A percentile compares a stretch with the other conserved stretches of the same genome.
Evolutionary conservation across 2,329 filamentous ascomycete genomes (phyloP).

Genomic region (Magnaporthiopsis poae): DNA sequence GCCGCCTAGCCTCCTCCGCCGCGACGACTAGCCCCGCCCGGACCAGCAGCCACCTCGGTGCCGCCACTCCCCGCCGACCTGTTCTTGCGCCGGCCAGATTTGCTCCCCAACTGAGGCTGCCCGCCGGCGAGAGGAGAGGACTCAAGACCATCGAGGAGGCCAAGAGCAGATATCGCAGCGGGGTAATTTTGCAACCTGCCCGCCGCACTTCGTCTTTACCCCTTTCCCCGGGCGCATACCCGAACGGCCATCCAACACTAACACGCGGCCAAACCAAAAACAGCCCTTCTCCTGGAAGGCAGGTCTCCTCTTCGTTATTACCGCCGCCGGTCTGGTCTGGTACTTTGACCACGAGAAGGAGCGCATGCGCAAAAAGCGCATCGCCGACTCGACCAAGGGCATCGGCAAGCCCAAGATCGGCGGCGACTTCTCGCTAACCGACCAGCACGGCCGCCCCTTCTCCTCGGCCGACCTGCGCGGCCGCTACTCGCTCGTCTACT

Average conservation of each 20-base stretch:
- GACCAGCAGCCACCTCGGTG: neutral
- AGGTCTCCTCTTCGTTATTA: slow-evolving; percentile 71
- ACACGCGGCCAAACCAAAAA: slow-evolving; percentile 2
- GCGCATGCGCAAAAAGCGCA: slow-evolving; percentile 76
- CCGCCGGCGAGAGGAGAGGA: slow-evolving; percentile 27
- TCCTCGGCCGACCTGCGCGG: slow-evolving; percentile 76
- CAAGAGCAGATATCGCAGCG: slow-evolving; percentile 47
- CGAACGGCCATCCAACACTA: slow-evolving; percentile 6
- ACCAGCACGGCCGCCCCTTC: slow-evolving; percentile 71
- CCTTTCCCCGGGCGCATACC: neutral
- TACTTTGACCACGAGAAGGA: slow-evolving; percentile 93
- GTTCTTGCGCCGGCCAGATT: neutral
- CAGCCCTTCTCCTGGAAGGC: slow-evolving; percentile 92
- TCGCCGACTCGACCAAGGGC: slow-evolving; percentile 87
- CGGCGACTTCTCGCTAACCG: slow-evolving; percentile 70
- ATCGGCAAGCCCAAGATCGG: slow-evolving; percentile 89
- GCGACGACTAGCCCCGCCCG: slow-evolving; percentile 1
- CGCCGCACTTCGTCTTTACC: neutral
- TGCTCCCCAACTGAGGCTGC: slow-evolving; percentile 15
- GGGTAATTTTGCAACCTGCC: slow-evolving; percentile 26
- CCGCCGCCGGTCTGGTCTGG: slow-evolving; percentile 67
- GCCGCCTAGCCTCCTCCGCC: slow-evolving; percentile 6
- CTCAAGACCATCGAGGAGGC: slow-evolving; percentile 50
- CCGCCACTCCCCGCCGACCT: slow-evolving; percentile 4
- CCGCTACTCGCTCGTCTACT: slow-evolving; percentile 80